Evolutionary conservation across 169 alveolate genomes (phyloP).

Genomic region (Plasmodium vinckei): DNA sequence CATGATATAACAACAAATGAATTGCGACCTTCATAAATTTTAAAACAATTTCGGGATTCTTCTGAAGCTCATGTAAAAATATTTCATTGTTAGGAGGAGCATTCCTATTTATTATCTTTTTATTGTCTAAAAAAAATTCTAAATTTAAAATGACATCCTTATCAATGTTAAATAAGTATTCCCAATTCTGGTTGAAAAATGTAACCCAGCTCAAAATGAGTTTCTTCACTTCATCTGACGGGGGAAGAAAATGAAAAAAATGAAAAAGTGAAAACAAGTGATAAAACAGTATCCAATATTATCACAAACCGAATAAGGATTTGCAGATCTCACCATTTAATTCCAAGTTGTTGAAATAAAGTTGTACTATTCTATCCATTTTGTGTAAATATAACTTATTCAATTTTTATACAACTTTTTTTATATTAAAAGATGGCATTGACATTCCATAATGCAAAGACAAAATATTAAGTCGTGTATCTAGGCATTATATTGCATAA

Average conservation of each 20-base stretch:
- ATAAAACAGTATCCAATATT: not conserved
- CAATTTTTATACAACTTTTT: no score
- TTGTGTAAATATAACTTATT: not conserved
- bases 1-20: conserved; percentile 29
- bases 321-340: conserved; percentile 18
- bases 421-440: no score
- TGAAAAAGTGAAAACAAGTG: no score
- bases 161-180: conserved; percentile 30
- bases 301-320: no score
- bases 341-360: conserved; percentile 36
- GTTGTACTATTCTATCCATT: conserved; percentile 37
- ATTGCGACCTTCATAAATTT: conserved; percentile 68
- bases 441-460: no score
- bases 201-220: conserved; percentile 59
- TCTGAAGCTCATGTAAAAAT: conserved; percentile 46
- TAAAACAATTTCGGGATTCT: conserved; percentile 61
- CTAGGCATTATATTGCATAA: no score
- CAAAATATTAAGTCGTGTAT: no score
- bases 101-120: conserved; percentile 33
- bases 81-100: conserved; percentile 73
- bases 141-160: conserved; percentile 50
- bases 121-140: conserved; percentile 67
- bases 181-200: conserved; percentile 61
- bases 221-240: conserved; percentile 33
- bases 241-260: not conserved